Base-by-base conservation (phyloP, 345 rosid genomes). In the Eucalyptus erythrocorys region DNA sequence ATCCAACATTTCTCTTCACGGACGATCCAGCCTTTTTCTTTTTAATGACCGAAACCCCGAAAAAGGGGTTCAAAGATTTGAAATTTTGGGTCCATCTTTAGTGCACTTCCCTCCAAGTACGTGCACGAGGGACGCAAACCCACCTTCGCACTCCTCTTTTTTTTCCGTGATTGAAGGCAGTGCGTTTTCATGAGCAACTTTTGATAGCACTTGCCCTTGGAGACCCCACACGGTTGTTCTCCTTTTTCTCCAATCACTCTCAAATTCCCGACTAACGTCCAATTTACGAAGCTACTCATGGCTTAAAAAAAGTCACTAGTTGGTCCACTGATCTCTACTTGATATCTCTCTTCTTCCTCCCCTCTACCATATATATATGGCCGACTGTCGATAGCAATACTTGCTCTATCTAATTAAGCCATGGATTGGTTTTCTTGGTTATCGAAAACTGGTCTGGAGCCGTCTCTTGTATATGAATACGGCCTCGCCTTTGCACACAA, bases 401-500 rank as follows among this genome's bases (percentile, higher is more conserved):
- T 45, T 48, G 12, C 80, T 15, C 45, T 27, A 6, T 71, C 42
- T 9, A 10, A n/a, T 47, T 55, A 85, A 82, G 53, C 82, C 64
- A 96, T 97, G 99, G 98, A 98, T 87, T 98, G 99, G 99, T 97
- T 95, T 92, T 92, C 98, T 13, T 98, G 99, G 99, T 95, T 98
- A 13, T 94, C 99, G 47, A 95, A 91, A 90, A 93, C 97, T 5
- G 92, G 92, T 81, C 96, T 98, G 2, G 98, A 96, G 80, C 95
- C 97, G 42, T 93, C 96, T 10, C 95, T 96, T 2, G 93, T 98
- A 34, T 95, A 98, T 86, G 98, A 98, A 80, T 97, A 97, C 86
- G 95, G 96, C 71, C 95, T 96, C 85, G 90, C 96, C 40, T 96
- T 98, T 85, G 88, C 96, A 37, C 93, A 96, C 86, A 97, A 98